Base-by-base conservation (phyloP, 2,329 filamentous ascomycete genomes). In the Microcyclospora pomicola region DNA sequence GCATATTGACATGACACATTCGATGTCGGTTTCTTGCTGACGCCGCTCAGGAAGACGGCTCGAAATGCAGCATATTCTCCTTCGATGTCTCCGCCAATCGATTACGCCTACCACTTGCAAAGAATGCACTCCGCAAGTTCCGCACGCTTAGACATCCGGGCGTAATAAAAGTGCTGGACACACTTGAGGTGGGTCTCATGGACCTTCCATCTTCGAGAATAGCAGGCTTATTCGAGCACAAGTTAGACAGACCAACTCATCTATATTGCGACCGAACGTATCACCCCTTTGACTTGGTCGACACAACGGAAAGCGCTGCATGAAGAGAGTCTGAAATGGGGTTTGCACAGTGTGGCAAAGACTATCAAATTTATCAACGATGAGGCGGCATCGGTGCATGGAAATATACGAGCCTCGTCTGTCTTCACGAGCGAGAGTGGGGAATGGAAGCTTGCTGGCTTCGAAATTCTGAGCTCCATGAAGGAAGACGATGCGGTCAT, bases 321-420 rank as follows among this genome's bases (percentile, higher is more conserved):
- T 42, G 79, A 85, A 31, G 91, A 96, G 65, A 96, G 88, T 1
- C 75, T 91, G 34, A 98, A 95, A 75, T 98, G 91, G 91, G 91
- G 91, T 0, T 63, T 98, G 31, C 82, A 85, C 59, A 83, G 77
- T 50, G 67, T 96, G 46, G 86, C 91, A 48, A 82, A 85, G 56
- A 96, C 91, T 0, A 63, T 96, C 48, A 94, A 91, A 53, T 98
- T 98, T 55, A 84, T 98, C 59, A 98, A 98, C 54, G 78, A 82
- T 34, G 91, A 98, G 48, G 91, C 87, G 2, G 72, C 80, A 2
- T 95, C 87, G 0, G 82, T 98, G 36, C 91, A 98, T 53, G 91
- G 87, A 35, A 84, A 76, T 51, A 67, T 98, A 37, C 78, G 83
- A 44, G 81, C 83, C 14, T 82, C 82, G 1, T 94, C 88, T 0